These are phyloP conservation scores for Smallanthus sonchifolius DNA, from an alignment of 129 eudicot species.

Conservation along the genomic window DNA sequence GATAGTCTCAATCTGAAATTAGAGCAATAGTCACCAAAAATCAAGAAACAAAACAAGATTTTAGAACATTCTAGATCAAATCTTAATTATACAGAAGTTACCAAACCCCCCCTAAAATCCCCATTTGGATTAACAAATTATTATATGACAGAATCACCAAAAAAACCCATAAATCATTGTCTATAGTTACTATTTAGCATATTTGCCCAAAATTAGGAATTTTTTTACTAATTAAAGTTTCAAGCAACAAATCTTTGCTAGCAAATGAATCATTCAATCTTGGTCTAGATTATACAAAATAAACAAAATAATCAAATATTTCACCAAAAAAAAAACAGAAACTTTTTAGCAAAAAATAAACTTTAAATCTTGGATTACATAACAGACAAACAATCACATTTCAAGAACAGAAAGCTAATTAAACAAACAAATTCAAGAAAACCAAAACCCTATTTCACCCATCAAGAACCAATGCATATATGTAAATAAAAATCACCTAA, in stretches of 20 bases:
- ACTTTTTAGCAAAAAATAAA: background rate
- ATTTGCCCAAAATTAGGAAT: constrained; percentile 4
- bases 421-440: background rate
- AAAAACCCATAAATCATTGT: background rate
- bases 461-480: background rate
- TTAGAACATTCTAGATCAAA: background rate
- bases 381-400: constrained; percentile 2
- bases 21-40: background rate
- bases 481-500: constrained; percentile 23
- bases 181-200: background rate
- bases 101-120: background rate
- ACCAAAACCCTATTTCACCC: constrained; percentile 28
- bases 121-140: background rate
- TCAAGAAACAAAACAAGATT: background rate
- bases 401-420: background rate
- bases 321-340: background rate
- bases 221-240: background rate
- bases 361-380: background rate
- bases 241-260: background rate
- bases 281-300: background rate
- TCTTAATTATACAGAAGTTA: background rate
- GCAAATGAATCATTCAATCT: background rate
- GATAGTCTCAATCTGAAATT: background rate
- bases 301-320: background rate
- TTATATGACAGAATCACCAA: background rate